Evolutionary conservation across 495 filamentous ascomycete species (phyloP), one percentile per base, ranked within the genome.

Genomic region (Hyphodiscus hymeniophilus): DNA sequence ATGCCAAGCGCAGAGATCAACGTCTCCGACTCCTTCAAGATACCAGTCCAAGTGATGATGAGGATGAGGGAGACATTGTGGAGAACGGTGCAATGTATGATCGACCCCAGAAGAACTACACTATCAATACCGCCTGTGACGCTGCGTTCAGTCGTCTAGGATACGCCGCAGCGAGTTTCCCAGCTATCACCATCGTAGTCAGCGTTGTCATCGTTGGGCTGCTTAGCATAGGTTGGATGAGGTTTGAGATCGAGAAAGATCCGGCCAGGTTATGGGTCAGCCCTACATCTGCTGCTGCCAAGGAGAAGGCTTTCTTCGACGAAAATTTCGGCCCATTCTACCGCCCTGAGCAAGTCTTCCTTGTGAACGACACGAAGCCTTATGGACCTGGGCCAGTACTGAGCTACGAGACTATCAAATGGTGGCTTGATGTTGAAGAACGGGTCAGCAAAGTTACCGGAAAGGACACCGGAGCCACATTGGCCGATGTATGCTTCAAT

Each of bases 311-410:
- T 12, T 97, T 92, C 62, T 98, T 96, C 57, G 92, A 97, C 63
- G 65, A 78, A n/a, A 89, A 86, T 47, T 98, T 98, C 60, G 94
- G 90, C 1, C 87, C 94, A 1, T 98, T 98, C 62, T 97, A 86
- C 62, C 87, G 92, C 13, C 84, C 90, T 2, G 85, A 98, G 62
- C 91, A 97, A 65, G 80, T 82, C 1, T 97, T 97, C 61, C 61
- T 98, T 30, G 86, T 97, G 47, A 98, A 97, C 54, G 89, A 95
- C 56, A 88, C 79, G 6, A 62, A 74, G 8, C 52, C 71, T 7
- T 68, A 67, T 7, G 81, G 76, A 0, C 74, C 77, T 17, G 82
- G 83, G 1, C 87, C 87, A 2, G 84, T 96, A 13, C 61, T 98
- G 43, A 85, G 79, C 61, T 92, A 91, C 50, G 84, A 95, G 3